Conservation (phyloP, 306 rosid genomes). For the Astragalus membranaceus region DNA sequence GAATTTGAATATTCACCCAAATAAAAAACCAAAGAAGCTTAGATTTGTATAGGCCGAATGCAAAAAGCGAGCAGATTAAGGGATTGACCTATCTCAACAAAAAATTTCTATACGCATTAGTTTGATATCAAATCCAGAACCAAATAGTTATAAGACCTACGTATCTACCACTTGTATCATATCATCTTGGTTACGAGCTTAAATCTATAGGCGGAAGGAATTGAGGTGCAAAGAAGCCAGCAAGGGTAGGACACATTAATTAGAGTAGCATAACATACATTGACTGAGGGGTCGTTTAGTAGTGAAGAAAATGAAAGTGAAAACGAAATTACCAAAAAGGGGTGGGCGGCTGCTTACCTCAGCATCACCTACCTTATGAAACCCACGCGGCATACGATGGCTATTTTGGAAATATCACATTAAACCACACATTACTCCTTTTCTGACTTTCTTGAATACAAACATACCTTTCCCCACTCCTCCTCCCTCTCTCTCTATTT, state of each 20-base stretch:
- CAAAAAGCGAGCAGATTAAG: no score
- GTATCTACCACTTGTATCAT: no score
- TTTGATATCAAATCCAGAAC: no score
- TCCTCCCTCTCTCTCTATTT: no score
- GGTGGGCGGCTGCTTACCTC: constrained; percentile 26
- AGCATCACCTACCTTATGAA: constrained; percentile 24
- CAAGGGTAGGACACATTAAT: not conserved
- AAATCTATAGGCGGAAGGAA: not conserved
- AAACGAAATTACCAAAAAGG: constrained; percentile 8
- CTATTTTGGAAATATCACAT: not conserved
- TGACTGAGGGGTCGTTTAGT: constrained; percentile 22
- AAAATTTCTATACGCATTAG: no score
- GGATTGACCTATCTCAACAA: no score
- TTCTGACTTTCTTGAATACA: not conserved
- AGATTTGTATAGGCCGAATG: no score
- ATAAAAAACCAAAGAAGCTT: not conserved
- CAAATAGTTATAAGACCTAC: no score
- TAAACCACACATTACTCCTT: not conserved
- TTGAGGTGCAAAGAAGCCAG: not conserved
- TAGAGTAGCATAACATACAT: not conserved
- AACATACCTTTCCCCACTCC: not conserved
- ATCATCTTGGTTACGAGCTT: no score
- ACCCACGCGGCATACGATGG: constrained; percentile 32
- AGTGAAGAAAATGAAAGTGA: not conserved
- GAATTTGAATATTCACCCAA: not conserved